Evolutionary conservation across 2,329 filamentous ascomycete genomes (phyloP).

Genomic region (Aspergillus latus): DNA sequence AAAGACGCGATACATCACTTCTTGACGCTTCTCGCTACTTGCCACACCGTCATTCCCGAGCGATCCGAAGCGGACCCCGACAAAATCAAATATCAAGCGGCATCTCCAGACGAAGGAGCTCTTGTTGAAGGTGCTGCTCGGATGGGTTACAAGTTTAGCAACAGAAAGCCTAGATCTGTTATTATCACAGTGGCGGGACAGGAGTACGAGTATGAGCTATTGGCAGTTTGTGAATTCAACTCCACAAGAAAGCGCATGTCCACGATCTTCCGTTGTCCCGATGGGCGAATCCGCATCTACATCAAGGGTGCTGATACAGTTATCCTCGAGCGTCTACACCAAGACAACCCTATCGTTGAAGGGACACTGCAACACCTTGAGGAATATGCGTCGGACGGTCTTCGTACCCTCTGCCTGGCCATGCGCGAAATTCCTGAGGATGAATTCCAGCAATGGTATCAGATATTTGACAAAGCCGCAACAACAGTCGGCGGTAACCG

Average conservation of each 20-base stretch:
- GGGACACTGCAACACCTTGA: constrained; percentile 92
- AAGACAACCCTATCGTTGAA: constrained; percentile 83
- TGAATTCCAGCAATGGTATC: constrained; percentile 84
- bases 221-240: constrained; percentile 99
- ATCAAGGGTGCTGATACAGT: constrained; percentile 98
- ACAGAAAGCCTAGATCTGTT: constrained; percentile 84
- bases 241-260: constrained; percentile 98
- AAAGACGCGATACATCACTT: constrained; percentile 75
- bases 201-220: constrained; percentile 78
- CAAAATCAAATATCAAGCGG: constrained; percentile 94
- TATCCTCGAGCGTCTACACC: constrained; percentile 83
- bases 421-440: constrained; percentile 90
- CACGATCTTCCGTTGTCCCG: constrained; percentile 91
- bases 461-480: constrained; percentile 80
- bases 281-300: constrained; percentile 91
- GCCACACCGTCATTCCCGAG: constrained; percentile 97
- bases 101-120: constrained; percentile 96
- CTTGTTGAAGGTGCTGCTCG: constrained; percentile 84
- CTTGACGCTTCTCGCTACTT: constrained; percentile 79
- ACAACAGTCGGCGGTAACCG: constrained; percentile 91
- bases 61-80: constrained; percentile 72
- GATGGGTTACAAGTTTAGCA: constrained; percentile 86
- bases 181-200: constrained; percentile 74
- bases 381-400: constrained; percentile 94
- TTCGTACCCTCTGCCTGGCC: constrained; percentile 90